Evolutionary conservation across 2,329 filamentous ascomycete species (phyloP).

Genomic region (Claviceps pazoutovae): DNA sequence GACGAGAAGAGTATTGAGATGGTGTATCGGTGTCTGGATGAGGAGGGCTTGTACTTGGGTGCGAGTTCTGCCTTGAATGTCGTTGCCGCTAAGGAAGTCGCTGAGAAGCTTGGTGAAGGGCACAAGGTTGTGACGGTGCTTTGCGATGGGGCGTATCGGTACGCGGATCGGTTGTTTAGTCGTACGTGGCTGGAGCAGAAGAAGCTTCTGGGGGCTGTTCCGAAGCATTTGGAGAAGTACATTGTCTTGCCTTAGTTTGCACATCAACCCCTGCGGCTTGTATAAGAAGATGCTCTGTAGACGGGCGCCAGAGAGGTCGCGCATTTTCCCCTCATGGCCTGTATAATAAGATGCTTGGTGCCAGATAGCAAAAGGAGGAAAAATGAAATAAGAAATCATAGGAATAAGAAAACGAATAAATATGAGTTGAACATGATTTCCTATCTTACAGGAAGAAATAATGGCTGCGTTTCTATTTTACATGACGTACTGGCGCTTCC

Average conservation of each 20-base stretch:
- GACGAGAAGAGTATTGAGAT: slow-evolving; percentile 95
- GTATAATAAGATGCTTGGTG: not conserved
- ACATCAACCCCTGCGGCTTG: too few relatives aligned
- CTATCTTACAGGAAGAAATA: too few relatives aligned
- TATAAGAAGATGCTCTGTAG: too few relatives aligned
- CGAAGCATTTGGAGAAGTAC: slow-evolving; percentile 78
- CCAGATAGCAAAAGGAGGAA: not conserved
- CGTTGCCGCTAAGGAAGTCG: slow-evolving; percentile 86
- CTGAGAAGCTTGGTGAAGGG: slow-evolving; percentile 75
- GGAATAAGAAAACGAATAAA: not conserved
- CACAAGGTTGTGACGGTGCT: slow-evolving; percentile 88
- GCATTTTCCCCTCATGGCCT: too few relatives aligned
- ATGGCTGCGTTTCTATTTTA: not conserved
- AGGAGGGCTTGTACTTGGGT: slow-evolving; percentile 90
- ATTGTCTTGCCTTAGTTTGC: slow-evolving; percentile 63
- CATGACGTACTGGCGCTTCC: not conserved
- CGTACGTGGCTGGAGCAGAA: slow-evolving; percentile 82
- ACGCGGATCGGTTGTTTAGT: slow-evolving; percentile 87
- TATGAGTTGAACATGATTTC: slow-evolving; percentile 11
- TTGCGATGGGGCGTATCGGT: slow-evolving; percentile 93
- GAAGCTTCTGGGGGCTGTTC: slow-evolving; percentile 67
- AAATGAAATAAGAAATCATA: too few relatives aligned
- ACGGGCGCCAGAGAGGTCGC: too few relatives aligned
- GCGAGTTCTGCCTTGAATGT: slow-evolving; percentile 92
- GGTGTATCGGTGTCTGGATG: slow-evolving; percentile 92